Evolutionary conservation across 2,329 filamentous ascomycete genomes (phyloP).

Genomic region (Truncatella angustata): DNA sequence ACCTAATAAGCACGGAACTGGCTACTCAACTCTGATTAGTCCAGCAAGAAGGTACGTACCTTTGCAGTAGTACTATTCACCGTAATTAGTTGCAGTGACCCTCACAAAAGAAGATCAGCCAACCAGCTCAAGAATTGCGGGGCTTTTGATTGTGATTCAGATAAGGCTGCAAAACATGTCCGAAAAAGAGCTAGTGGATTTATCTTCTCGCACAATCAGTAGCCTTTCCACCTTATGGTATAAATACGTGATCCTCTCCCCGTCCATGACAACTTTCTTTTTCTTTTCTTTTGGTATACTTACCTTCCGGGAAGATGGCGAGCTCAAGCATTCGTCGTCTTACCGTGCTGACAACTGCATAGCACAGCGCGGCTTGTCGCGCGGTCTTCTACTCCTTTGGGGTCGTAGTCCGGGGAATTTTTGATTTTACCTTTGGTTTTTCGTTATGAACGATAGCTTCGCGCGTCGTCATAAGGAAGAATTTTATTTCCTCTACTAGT

Average conservation of each 20-base stretch:
- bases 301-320: slow-evolving; percentile 44
- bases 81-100: neutral
- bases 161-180: neutral
- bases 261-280: slow-evolving; percentile 21
- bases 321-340: slow-evolving; percentile 43
- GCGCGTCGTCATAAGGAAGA: slow-evolving; percentile 36
- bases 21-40: no score
- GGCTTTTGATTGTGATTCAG: neutral
- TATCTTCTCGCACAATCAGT: no score
- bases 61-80: no score
- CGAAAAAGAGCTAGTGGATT: neutral
- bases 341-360: slow-evolving; percentile 50
- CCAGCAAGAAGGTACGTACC: no score
- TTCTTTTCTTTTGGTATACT: slow-evolving; percentile 47
- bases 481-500: no score
- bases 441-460: slow-evolving; percentile 40
- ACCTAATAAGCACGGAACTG: no score
- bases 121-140: neutral
- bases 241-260: slow-evolving; percentile 17
- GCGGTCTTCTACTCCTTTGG: slow-evolving; percentile 53
- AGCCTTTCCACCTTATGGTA: slow-evolving; percentile 7
- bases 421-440: slow-evolving; percentile 41
- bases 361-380: slow-evolving; percentile 50
- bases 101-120: slow-evolving; percentile 14
- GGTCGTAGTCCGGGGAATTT: slow-evolving; percentile 51